Base-by-base conservation (phyloP, 1,284 basidiomycete genomes). In the Tilletia indica region DNA sequence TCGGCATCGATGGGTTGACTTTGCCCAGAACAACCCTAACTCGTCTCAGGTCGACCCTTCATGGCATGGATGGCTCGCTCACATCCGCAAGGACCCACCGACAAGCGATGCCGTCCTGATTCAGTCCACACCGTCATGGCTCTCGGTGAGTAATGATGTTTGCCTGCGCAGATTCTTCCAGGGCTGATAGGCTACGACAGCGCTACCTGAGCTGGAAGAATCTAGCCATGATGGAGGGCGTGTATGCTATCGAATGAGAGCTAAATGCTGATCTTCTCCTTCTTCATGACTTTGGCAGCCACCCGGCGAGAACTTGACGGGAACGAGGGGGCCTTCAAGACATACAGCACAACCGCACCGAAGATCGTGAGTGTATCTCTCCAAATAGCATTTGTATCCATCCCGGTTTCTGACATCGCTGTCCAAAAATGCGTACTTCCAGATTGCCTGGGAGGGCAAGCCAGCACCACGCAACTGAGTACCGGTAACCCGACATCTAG, bases 1-100 rank as follows among this genome's bases (percentile, higher is more conserved):
- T 63, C 73, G 82, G 14, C 80, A 82, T 70, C 74, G 82, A 58
- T 83, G 82, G 82, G 78, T 83, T 19, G 82, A 83, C 73, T 83
- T 76, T 56, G 75, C 69, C 4, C 76, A 77, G 68, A 71, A 78
- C 54, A 76, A 83, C 72, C 76, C 74, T 64, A 81, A 81, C 75
- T 77, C 76, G 34, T 76, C 77, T 4, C 81, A 83, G 72, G 74
- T 81, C 9, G 82, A 83, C 49, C 82, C 82, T 4, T 67, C 77
- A 25, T 83, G 82, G 82, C 80, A 83, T 70, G 75, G 77, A 21
- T 83, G 82, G 82, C 70, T 83, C 51, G 72, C 77, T 67, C 78
- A 83, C 73, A 83, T 77, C 68, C 76, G 78, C 31, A 71, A 76
- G 58, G 70, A 76, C 19, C 78, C 81, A 16, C 82, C 82, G 12